Conservation (phyloP, 1,284 basidiomycete species). For the Phellinidium pouzarii region DNA sequence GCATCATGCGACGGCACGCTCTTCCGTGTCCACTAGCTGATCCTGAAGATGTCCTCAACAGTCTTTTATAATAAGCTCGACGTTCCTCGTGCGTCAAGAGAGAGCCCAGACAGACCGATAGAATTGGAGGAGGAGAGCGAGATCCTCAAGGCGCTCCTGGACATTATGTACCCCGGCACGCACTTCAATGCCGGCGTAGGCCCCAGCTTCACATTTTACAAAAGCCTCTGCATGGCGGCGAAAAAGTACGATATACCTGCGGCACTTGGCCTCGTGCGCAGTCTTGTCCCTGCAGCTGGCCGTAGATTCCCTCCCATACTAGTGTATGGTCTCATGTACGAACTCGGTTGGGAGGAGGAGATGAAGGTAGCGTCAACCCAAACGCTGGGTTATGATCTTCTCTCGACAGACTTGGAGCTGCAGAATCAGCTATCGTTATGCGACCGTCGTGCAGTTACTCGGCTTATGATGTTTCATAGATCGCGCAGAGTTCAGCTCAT, state of each 20-base stretch:
- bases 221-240: not conserved
- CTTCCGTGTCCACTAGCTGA: constrained; percentile 12
- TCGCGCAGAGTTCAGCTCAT: not conserved
- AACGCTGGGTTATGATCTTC: not conserved
- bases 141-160: constrained; percentile 1
- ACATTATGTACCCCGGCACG: constrained; percentile 12
- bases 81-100: not conserved
- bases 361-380: constrained; percentile 2
- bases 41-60: constrained; percentile 10
- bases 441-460: not conserved
- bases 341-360: constrained; percentile 7
- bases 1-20: constrained; percentile 2
- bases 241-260: constrained; percentile 10
- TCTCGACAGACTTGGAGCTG: not conserved
- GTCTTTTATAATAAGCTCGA: constrained; percentile 9
- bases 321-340: constrained; percentile 1
- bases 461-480: not conserved
- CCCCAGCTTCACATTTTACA: not conserved
- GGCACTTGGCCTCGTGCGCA: not conserved
- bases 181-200: not conserved
- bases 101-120: constrained; percentile 5
- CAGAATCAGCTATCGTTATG: not conserved
- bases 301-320: not conserved
- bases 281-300: not conserved
- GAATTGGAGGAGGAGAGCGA: not conserved